A percentile compares a stretch with the other conserved stretches of the same genome.
These are phyloP conservation scores for Penicillium cataractarum DNA, from an alignment of 495 filamentous ascomycete genomes.

Conservation along the genomic window DNA sequence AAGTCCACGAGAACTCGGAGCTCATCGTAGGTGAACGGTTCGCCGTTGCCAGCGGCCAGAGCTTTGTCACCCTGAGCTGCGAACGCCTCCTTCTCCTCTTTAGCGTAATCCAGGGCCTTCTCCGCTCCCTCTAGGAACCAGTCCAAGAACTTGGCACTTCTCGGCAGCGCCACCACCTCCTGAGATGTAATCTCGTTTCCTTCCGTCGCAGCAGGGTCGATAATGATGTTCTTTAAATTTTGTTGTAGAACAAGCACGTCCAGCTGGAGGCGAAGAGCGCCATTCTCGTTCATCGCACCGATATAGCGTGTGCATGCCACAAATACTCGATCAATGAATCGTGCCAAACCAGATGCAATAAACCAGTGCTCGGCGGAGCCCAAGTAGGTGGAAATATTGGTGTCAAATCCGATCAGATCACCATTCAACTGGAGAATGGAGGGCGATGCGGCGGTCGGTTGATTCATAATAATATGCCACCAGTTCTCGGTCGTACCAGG, in stretches of 20 bases:
- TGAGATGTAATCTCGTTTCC: slow-evolving; percentile 16
- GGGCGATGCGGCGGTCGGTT: slow-evolving; percentile 77
- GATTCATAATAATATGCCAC: slow-evolving; percentile 73
- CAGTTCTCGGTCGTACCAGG: slow-evolving; percentile 59
- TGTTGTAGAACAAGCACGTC: slow-evolving; percentile 95
- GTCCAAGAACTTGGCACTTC: slow-evolving; percentile 76
- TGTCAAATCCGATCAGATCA: slow-evolving; percentile 81
- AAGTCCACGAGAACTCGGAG: slow-evolving; percentile 82
- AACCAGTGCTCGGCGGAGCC: slow-evolving; percentile 64
- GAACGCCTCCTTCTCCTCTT: slow-evolving; percentile 54
- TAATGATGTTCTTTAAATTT: slow-evolving; percentile 85
- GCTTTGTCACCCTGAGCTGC: slow-evolving; percentile 41
- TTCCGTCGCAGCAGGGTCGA: slow-evolving; percentile 28
- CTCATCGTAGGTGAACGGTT: slow-evolving; percentile 77
- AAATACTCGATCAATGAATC: slow-evolving; percentile 71
- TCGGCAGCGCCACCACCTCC: slow-evolving; percentile 65
- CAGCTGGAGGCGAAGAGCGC: slow-evolving; percentile 79
- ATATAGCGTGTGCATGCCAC: slow-evolving; percentile 66
- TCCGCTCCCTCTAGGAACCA: slow-evolving; percentile 80
- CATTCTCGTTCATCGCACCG: slow-evolving; percentile 71
- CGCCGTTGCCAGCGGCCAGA: slow-evolving; percentile 42
- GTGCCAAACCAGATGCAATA: slow-evolving; percentile 70
- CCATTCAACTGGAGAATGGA: slow-evolving; percentile 76
- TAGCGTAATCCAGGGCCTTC: slow-evolving; percentile 64
- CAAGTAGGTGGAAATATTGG: slow-evolving; percentile 72